Evolutionary conservation across 192 early-diverging fungal species (phyloP).

Genomic region (Lunasporangiospora selenospora): DNA sequence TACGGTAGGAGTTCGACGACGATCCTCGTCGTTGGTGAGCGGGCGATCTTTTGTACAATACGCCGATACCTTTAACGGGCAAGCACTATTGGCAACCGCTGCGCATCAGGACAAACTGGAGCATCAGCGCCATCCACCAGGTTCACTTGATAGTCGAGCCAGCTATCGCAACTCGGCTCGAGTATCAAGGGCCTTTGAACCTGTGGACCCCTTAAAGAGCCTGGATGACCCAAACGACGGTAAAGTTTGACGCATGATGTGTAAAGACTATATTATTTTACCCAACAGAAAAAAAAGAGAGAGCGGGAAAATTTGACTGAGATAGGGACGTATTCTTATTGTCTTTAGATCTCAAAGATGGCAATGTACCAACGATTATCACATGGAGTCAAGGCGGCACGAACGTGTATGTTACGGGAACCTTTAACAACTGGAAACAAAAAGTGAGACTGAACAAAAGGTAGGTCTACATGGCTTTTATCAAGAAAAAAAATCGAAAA

Average conservation of each 20-base stretch:
- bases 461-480: conserved; percentile 50
- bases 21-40: conserved; percentile 30
- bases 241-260: too few relatives aligned
- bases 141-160: conserved; percentile 21
- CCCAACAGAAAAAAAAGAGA: too few relatives aligned
- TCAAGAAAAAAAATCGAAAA: neutral
- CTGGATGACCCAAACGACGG: conserved; percentile 22
- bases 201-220: conserved; percentile 36
- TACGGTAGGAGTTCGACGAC: conserved; percentile 28
- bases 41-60: conserved; percentile 19
- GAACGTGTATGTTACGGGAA: conserved; percentile 92
- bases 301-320: too few relatives aligned
- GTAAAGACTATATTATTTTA: too few relatives aligned
- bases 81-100: conserved; percentile 30
- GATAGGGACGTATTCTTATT: too few relatives aligned
- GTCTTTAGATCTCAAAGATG: conserved; percentile 25
- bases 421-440: conserved; percentile 97
- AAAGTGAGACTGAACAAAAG: conserved; percentile 82
- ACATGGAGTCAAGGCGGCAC: conserved; percentile 86
- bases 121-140: conserved; percentile 22
- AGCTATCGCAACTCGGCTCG: conserved; percentile 45
- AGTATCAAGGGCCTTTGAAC: conserved; percentile 37
- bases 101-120: conserved; percentile 45
- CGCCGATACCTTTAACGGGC: conserved; percentile 38
- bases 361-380: conserved; percentile 86